Percentiles rank a stretch among this genome's conserved stretches.
Conservation (phyloP, 495 filamentous ascomycete species). For the Penicillium tannophilum region DNA sequence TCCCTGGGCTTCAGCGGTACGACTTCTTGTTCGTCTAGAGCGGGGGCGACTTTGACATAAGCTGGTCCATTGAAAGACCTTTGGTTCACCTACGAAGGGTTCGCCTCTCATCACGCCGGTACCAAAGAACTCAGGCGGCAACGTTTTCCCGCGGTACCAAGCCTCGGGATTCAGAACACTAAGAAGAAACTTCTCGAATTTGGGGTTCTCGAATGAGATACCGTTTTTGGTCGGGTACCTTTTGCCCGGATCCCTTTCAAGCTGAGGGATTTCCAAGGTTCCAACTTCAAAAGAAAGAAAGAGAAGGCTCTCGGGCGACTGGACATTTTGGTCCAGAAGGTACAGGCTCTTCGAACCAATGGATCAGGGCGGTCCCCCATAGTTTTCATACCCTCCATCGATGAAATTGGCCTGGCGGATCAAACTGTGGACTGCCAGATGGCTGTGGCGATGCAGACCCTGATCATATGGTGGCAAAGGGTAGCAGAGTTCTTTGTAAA, state of each 20-base stretch:
- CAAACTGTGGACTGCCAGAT: constrained; percentile 23
- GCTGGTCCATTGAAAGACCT: background rate
- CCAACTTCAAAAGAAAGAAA: background rate
- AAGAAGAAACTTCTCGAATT: background rate
- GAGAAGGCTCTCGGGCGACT: background rate
- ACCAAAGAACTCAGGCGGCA: background rate
- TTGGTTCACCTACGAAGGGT: background rate
- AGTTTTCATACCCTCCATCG: constrained; percentile 20
- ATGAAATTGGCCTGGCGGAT: constrained; percentile 25
- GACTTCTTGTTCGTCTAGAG: constrained; percentile 4
- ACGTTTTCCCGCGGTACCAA: background rate
- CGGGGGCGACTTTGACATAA: constrained; percentile 7
- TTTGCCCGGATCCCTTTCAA: background rate
- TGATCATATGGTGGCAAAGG: constrained; percentile 12
- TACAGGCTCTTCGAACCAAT: background rate
- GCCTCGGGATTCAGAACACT: background rate
- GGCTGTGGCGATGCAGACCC: constrained; percentile 16
- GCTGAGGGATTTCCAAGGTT: background rate
- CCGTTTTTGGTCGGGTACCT: background rate
- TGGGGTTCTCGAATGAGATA: background rate
- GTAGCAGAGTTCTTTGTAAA: constrained; percentile 12
- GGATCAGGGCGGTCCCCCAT: background rate
- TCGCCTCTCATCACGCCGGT: background rate
- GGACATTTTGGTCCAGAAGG: background rate
- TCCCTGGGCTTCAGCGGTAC: background rate